A percentile compares a stretch with the other conserved stretches of the same genome.
phyloP scores from a whole-genome alignment of 495 filamentous ascomycete genomes.

The Cryomyces minteri region DNA sequence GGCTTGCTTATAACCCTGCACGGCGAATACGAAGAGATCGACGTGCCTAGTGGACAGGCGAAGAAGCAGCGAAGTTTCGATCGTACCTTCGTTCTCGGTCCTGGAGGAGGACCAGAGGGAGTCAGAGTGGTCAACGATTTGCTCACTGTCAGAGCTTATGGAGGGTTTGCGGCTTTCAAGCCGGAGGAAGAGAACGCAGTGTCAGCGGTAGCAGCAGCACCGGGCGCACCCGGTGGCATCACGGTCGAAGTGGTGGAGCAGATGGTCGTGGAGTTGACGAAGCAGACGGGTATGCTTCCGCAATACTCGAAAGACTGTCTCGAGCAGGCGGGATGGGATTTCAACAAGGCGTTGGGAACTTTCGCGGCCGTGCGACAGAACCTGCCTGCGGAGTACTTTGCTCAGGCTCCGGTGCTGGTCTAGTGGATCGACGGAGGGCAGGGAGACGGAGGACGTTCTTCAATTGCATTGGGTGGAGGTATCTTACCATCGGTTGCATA shows the following conservation, averaged over 20 bases:
- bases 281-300: slow-evolving; percentile 50
- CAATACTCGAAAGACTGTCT: slow-evolving; percentile 57
- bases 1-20: slow-evolving; percentile 67
- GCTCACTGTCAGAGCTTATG: slow-evolving; percentile 35
- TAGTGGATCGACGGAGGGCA: not conserved
- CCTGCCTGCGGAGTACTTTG: slow-evolving; percentile 10
- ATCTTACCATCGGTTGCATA: too few relatives aligned
- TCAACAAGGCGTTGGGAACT: slow-evolving; percentile 43
- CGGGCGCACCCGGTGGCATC: slow-evolving; percentile 7
- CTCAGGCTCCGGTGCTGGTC: not conserved
- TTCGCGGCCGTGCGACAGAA: slow-evolving; percentile 37
- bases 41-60: slow-evolving; percentile 29
- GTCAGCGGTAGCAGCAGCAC: not conserved
- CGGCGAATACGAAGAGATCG: slow-evolving; percentile 66
- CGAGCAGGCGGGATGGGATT: slow-evolving; percentile 51
- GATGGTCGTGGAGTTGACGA: slow-evolving; percentile 45
- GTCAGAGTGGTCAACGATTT: slow-evolving; percentile 72
- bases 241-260: slow-evolving; percentile 23
- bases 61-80: slow-evolving; percentile 60
- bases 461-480: too few relatives aligned
- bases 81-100: slow-evolving; percentile 67
- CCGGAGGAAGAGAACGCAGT: slow-evolving; percentile 17
- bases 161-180: slow-evolving; percentile 37
- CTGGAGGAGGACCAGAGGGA: slow-evolving; percentile 38
- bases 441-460: too few relatives aligned